These are phyloP conservation scores for Alloteropsis semialata DNA, from an alignment of 176 grass and related monocot species.

Conservation along the genomic window DNA sequence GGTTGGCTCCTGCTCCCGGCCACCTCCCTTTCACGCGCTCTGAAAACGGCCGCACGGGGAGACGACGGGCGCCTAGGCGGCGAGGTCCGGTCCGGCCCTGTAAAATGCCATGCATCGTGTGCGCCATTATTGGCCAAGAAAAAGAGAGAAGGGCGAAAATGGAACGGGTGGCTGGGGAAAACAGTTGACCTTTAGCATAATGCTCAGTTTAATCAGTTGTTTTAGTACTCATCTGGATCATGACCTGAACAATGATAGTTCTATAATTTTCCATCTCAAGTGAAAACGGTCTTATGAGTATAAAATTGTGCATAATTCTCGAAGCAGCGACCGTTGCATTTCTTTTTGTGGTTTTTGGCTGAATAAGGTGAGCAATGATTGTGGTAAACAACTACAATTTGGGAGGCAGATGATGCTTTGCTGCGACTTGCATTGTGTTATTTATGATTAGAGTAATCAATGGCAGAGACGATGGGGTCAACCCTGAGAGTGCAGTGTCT, in stretches of 20 bases:
- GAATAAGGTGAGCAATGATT: constrained; percentile 10
- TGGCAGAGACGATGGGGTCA: not conserved
- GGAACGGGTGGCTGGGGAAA: not conserved
- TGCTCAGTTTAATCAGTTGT: not conserved
- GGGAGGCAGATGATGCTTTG: not conserved
- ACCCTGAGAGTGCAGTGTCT: not conserved
- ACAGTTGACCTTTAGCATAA: constrained; percentile 26
- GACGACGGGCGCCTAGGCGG: not conserved
- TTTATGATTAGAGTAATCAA: not conserved
- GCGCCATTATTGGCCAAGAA: constrained; percentile 26
- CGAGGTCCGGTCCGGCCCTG: constrained; percentile 16
- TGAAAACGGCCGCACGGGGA: not conserved
- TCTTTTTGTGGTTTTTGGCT: not conserved
- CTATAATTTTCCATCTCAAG: not conserved
- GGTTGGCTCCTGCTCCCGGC: not conserved
- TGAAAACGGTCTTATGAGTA: not conserved
- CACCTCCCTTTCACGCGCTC: constrained; percentile 5
- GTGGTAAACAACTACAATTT: constrained; percentile 5
- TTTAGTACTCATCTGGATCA: too few relatives aligned
- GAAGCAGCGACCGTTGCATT: not conserved
- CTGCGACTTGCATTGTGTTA: not conserved
- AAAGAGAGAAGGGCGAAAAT: not conserved
- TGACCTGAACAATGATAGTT: not conserved
- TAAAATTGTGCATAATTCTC: not conserved
- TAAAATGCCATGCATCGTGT: constrained; percentile 2